Base-by-base conservation (phyloP, 202 grass and related monocot species). In the Digitaria exilis region DNA sequence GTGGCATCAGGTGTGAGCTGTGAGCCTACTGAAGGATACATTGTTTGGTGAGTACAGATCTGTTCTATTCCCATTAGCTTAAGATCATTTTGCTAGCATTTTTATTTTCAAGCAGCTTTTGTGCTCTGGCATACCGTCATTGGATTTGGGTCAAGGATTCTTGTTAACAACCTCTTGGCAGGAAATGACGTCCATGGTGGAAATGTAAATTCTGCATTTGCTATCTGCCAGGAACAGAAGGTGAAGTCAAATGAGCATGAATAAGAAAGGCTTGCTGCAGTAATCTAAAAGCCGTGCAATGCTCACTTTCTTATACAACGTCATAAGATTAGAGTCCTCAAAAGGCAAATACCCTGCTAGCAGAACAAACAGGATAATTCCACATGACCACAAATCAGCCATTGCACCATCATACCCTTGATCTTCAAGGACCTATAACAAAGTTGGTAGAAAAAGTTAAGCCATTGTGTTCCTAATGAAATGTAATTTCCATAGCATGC, bases 341-440 rank as follows among this genome's bases (percentile, higher is more conserved):
- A 95, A 94, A 76, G 93, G 93, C 85, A 95, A 90, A 82, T 95
- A 95, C 85, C 93, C 93, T 86, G 93, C 93, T 79, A 95, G 87
- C 82, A 92, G 80, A 84, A 95, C 93, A 58, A 95, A 95, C 71
- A 95, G 85, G 73, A 95, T 92, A 82, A 95, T 90, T 68, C 93
- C 93, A 86, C 93, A 95, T 42, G 93, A 95, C 93, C 93, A 95
- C 69, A 95, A 81, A 84, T 95, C 93, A 71, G 93, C 93, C 73
- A 91, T 95, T 71, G 89, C 85, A 51, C 93, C 93, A 42, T 95
- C 89, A 82, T 95, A 95, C 29, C 93, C 93, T 90, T 85, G 88
- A 79, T 95, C 93, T 58, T 95, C 84, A 41, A 95, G 89, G 57
- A 95, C 93, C 93, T 95, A 70, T 61, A 37, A 63, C 7, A 13